phyloP scores from a whole-genome alignment of 352 stramenopile species.

The Stramenopiles sp. region DNA sequence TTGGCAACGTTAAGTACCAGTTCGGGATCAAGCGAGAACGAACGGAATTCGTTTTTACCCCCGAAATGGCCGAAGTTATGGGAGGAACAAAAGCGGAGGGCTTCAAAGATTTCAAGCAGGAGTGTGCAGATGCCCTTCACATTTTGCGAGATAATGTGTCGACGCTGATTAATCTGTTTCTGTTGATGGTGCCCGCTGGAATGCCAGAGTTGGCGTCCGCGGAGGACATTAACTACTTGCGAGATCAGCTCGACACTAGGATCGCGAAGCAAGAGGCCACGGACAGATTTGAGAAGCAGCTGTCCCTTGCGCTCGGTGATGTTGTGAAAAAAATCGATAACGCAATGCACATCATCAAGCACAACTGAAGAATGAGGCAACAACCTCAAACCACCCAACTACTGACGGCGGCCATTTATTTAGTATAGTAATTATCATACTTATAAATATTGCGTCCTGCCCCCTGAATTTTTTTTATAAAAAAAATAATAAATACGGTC shows the following conservation, averaged over 20 bases:
- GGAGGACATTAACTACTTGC: conserved; percentile 6
- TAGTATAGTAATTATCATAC: no score
- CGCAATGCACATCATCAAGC: conserved; percentile 47
- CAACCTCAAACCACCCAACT: no score
- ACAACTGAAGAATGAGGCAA: no score
- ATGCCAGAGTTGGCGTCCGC: conserved; percentile 25
- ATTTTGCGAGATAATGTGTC: conserved; percentile 59
- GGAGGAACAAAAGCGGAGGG: conserved; percentile 45
- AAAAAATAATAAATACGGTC: no score
- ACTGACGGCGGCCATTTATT: no score
- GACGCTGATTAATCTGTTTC: conserved; percentile 47
- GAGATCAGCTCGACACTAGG: background rate
- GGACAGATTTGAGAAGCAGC: conserved; percentile 1
- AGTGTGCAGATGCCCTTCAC: conserved; percentile 43
- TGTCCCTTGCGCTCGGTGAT: no score
- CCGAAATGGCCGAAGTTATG: conserved; percentile 52
- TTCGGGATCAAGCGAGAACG: conserved; percentile 53
- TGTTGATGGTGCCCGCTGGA: conserved; percentile 59
- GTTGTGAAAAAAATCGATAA: conserved; percentile 67
- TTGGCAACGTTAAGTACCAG: conserved; percentile 27
- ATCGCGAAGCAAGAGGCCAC: background rate
- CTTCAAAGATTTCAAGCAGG: conserved; percentile 45
- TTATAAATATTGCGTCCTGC: no score
- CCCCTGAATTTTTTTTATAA: no score
- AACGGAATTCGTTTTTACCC: conserved; percentile 61